A percentile compares a stretch with the other conserved stretches of the same genome.
Conservation (phyloP, 352 stramenopile genomes). For the Phytopythium mirpurense region DNA sequence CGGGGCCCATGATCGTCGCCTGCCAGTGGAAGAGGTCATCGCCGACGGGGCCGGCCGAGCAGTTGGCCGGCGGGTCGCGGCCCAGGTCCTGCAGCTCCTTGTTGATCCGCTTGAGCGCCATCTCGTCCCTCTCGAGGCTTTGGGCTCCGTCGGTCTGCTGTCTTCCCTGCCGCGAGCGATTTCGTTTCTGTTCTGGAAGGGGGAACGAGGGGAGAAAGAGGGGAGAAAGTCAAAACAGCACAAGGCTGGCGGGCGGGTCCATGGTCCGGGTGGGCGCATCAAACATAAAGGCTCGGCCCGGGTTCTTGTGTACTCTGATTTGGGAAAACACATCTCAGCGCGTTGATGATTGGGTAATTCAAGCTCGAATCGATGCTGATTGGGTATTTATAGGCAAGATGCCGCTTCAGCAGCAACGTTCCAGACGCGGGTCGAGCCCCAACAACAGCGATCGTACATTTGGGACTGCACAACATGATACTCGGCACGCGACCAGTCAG, state of each 20-base stretch:
- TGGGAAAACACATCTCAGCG: too few species aligned
- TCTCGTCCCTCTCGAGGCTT: conserved; percentile 22
- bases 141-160: conserved; percentile 21
- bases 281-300: background rate
- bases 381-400: too few species aligned
- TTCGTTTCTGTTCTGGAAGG: conserved; percentile 30
- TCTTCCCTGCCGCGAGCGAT: conserved; percentile 22
- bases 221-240: conserved; percentile 3
- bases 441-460: background rate
- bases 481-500: too few species aligned
- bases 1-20: conserved; percentile 97
- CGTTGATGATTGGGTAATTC: too few species aligned
- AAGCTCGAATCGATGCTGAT: too few species aligned
- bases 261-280: too few species aligned
- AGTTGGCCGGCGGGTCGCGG: conserved; percentile 97
- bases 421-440: conserved; percentile 6
- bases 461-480: background rate
- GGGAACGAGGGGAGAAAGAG: conserved; percentile 20
- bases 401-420: too few species aligned
- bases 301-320: too few species aligned
- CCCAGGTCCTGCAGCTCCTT: conserved; percentile 95
- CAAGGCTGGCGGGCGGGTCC: too few species aligned
- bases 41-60: conserved; percentile 95
- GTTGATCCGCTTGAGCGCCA: conserved; percentile 95
- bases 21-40: conserved; percentile 99